Percentiles rank a stretch among this genome's conserved stretches.
phyloP scores from a whole-genome alignment of 345 rosid species.

The Ailanthus altissimus region DNA sequence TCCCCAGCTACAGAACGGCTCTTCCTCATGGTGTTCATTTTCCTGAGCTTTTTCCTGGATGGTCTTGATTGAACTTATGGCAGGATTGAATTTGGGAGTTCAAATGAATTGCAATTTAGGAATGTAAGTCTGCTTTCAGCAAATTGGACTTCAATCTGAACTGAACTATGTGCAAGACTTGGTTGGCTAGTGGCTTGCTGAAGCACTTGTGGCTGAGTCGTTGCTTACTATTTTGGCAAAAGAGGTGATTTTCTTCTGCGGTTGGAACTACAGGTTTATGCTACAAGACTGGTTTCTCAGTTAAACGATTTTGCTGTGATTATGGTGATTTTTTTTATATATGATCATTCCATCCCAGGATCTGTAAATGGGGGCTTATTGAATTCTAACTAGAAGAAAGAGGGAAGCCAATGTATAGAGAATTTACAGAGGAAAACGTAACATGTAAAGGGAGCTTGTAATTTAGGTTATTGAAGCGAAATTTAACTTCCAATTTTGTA shows the following conservation, averaged over 20 bases:
- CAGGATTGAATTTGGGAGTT: background rate
- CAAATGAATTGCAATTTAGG: background rate
- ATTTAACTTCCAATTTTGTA: background rate
- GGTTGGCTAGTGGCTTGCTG: background rate
- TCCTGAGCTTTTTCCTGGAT: conserved; percentile 13
- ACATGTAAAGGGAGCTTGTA: background rate
- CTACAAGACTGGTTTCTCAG: background rate
- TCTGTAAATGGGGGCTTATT: background rate
- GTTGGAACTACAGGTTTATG: conserved; percentile 13
- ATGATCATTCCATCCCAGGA: background rate
- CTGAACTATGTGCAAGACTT: background rate
- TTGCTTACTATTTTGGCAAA: background rate
- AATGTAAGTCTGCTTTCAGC: conserved; percentile 6
- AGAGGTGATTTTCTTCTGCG: background rate
- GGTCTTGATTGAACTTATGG: background rate
- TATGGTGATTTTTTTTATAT: background rate
- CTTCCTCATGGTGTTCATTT: conserved; percentile 44
- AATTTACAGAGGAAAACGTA: background rate
- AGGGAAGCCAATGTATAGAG: background rate
- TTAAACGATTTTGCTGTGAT: background rate
- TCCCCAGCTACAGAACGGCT: conserved; percentile 53
- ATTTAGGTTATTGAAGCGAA: background rate
- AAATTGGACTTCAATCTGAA: conserved; percentile 8
- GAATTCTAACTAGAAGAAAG: background rate
- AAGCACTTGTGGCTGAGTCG: background rate